Evolutionary conservation across 2,329 filamentous ascomycete species (phyloP).

Genomic region (Beauveria caledonica): DNA sequence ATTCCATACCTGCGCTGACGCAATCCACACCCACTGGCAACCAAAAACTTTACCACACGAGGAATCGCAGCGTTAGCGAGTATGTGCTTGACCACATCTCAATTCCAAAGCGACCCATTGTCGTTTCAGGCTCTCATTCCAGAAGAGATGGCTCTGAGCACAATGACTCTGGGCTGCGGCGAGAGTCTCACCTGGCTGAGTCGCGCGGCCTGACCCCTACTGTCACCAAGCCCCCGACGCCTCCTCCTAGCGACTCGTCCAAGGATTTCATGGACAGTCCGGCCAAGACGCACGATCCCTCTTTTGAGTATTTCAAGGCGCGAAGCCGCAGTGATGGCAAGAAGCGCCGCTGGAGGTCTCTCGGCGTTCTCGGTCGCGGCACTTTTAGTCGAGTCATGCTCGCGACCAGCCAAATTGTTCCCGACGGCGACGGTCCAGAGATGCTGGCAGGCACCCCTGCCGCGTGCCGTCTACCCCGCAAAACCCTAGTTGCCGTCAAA

Average conservation of each 20-base stretch:
- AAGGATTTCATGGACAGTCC: conserved; percentile 33
- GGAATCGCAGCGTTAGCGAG: conserved; percentile 82
- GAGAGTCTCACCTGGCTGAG: conserved; percentile 74
- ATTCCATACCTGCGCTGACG: neutral
- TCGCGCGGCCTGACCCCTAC: conserved; percentile 62
- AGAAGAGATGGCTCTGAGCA: conserved; percentile 29
- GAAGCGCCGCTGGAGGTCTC: conserved; percentile 66
- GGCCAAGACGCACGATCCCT: conserved; percentile 32
- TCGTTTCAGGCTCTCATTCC: conserved; percentile 56
- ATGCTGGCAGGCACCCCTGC: conserved; percentile 26
- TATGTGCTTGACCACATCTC: conserved; percentile 68
- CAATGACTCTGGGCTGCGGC: conserved; percentile 47
- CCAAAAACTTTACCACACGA: conserved; percentile 37
- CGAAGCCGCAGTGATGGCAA: conserved; percentile 59
- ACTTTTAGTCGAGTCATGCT: conserved; percentile 94
- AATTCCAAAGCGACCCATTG: conserved; percentile 63
- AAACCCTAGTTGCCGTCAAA: conserved; percentile 86
- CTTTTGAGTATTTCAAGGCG: conserved; percentile 61
- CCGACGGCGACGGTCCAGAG: conserved; percentile 37
- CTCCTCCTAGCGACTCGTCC: conserved; percentile 70
- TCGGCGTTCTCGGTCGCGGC: conserved; percentile 79
- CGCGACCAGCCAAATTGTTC: conserved; percentile 66
- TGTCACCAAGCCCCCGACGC: conserved; percentile 62
- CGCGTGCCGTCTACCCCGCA: conserved; percentile 43
- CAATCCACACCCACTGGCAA: neutral